Conservation (phyloP, 495 filamentous ascomycete genomes). For the Aspergillus baeticus region DNA sequence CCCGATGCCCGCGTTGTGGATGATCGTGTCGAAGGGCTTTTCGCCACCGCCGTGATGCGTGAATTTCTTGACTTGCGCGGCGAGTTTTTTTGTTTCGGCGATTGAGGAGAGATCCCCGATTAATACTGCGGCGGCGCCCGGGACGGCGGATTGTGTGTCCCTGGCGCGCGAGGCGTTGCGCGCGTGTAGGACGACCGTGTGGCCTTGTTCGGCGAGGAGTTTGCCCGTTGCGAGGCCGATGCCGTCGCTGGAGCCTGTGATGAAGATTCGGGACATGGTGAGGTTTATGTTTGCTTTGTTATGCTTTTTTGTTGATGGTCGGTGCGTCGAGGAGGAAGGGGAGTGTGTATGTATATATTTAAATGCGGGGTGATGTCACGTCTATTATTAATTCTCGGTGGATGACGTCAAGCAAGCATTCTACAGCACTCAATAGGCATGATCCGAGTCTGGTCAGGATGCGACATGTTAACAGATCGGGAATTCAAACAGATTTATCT, state of each 20-base stretch:
- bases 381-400: no score
- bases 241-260: constrained; percentile 50
- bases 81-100: constrained; percentile 53
- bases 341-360: no score
- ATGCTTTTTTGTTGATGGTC: no score
- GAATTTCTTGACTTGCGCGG: constrained; percentile 45
- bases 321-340: no score
- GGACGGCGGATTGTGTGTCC: constrained; percentile 42
- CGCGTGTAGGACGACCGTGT: constrained; percentile 57
- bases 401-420: no score
- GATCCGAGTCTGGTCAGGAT: no score
- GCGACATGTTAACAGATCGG: no score
- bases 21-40: constrained; percentile 51
- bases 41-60: constrained; percentile 20
- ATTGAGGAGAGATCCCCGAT: constrained; percentile 51
- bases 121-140: constrained; percentile 48
- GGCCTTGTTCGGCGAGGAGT: constrained; percentile 48
- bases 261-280: constrained; percentile 57
- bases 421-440: no score
- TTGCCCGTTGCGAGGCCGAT: constrained; percentile 53
- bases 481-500: no score
- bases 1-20: constrained; percentile 59
- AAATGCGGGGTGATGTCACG: no score
- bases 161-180: constrained; percentile 49
- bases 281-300: no score